Percentiles rank a stretch among this genome's conserved stretches.
Conservation (phyloP, 2,329 filamentous ascomycete species). For the Claviceps purpurea region DNA sequence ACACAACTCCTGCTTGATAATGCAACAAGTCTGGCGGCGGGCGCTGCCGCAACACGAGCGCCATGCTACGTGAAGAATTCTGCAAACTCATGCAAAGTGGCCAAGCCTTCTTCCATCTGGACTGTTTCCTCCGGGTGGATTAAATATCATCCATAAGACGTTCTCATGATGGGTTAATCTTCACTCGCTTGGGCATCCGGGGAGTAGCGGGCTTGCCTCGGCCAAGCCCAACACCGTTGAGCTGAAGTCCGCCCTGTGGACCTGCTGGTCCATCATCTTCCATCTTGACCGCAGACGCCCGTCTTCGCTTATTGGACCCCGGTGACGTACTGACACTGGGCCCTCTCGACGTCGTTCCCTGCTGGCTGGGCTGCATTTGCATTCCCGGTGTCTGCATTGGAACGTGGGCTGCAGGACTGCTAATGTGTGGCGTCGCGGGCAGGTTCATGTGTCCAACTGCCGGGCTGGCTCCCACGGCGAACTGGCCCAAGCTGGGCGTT, state of each 20-base stretch:
- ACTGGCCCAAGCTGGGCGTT: conserved; percentile 43
- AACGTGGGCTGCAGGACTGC: conserved; percentile 44
- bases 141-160: too few species aligned
- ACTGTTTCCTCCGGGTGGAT: too few species aligned
- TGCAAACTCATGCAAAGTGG: too few species aligned
- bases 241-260: conserved; percentile 32
- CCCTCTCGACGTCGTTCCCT: conserved; percentile 52
- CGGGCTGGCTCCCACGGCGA: conserved; percentile 46
- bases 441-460: conserved; percentile 46
- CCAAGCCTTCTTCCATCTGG: too few species aligned
- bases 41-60: conserved; percentile 3
- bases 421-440: conserved; percentile 46
- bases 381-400: conserved; percentile 52
- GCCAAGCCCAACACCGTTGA: conserved; percentile 34
- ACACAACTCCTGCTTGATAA: background rate
- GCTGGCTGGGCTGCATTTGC: conserved; percentile 55
- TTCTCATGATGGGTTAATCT: conserved; percentile 26
- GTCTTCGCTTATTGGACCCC: conserved; percentile 44
- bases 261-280: conserved; percentile 41
- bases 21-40: too few species aligned
- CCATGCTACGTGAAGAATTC: conserved; percentile 22
- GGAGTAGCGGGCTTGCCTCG: conserved; percentile 43
- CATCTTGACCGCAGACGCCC: conserved; percentile 42
- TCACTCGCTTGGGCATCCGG: conserved; percentile 41
- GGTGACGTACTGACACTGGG: conserved; percentile 56